Evolutionary conservation across 371 early-diverging fungal genomes (phyloP).

Genomic region (Lichtheimia corymbifera): DNA sequence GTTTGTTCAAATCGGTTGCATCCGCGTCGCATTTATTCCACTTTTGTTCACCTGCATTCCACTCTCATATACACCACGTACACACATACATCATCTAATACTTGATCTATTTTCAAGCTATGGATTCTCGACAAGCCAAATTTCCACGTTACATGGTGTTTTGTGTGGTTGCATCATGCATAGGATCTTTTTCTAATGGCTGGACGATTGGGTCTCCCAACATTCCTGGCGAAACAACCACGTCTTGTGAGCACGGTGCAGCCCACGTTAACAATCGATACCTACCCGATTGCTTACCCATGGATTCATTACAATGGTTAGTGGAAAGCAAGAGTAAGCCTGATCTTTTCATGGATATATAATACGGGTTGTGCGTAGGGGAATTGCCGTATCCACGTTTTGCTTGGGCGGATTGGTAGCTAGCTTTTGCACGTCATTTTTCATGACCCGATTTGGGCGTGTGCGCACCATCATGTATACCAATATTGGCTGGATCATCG

Average conservation of each 20-base stretch:
- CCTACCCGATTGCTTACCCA: slow-evolving; percentile 19
- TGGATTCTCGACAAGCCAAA: slow-evolving; percentile 33
- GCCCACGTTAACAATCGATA: slow-evolving; percentile 7
- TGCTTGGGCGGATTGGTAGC: slow-evolving; percentile 78
- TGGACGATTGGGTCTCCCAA: slow-evolving; percentile 45
- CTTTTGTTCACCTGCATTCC: background rate
- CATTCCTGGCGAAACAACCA: slow-evolving; percentile 22
- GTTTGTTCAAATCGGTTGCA: background rate
- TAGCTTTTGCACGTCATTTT: slow-evolving; percentile 59
- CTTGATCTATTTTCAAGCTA: background rate
- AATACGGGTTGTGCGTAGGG: slow-evolving; percentile 21
- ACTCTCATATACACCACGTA: background rate
- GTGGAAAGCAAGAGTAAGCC: background rate
- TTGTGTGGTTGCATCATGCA: slow-evolving; percentile 26
- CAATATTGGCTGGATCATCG: slow-evolving; percentile 63
- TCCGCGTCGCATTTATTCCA: background rate
- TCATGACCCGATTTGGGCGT: slow-evolving; percentile 67
- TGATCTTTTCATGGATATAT: background rate
- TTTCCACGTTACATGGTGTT: slow-evolving; percentile 30
- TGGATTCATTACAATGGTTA: slow-evolving; percentile 16
- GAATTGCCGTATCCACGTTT: slow-evolving; percentile 67
- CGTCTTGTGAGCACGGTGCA: slow-evolving; percentile 4
- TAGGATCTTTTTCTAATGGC: slow-evolving; percentile 32
- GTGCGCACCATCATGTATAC: slow-evolving; percentile 61
- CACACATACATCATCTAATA: too few species aligned